Evolutionary conservation across 805 yeast species (phyloP).

Genomic region (Schwanniomyces vanrijiae): DNA sequence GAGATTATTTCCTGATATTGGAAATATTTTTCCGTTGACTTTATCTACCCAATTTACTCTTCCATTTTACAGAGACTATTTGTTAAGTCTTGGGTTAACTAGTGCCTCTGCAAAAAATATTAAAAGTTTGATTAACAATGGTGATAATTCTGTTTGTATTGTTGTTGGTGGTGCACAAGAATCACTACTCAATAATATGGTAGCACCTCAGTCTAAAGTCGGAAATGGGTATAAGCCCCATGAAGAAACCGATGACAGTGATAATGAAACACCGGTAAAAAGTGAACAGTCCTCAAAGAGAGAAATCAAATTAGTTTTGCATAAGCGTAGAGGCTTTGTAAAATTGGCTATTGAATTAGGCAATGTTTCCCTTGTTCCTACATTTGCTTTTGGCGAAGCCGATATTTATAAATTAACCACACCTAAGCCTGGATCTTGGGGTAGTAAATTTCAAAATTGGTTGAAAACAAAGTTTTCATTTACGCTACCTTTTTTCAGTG

Average conservation of each 20-base stretch:
- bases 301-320: conserved; percentile 66
- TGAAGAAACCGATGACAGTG: conserved; percentile 10
- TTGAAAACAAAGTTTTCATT: conserved; percentile 73
- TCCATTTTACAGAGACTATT: conserved; percentile 86
- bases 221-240: conserved; percentile 32
- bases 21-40: conserved; percentile 71
- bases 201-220: conserved; percentile 29
- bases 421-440: conserved; percentile 40
- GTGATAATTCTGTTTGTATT: conserved; percentile 75
- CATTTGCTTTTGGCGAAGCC: conserved; percentile 89
- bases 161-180: conserved; percentile 98
- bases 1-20: conserved; percentile 78
- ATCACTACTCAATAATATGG: conserved; percentile 55
- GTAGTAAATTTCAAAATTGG: conserved; percentile 66
- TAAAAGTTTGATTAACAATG: conserved; percentile 55
- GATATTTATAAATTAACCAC: conserved; percentile 47
- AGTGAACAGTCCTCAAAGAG: conserved; percentile 20
- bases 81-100: conserved; percentile 77
- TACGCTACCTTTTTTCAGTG: conserved; percentile 88
- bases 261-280: conserved; percentile 3
- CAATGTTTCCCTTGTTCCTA: conserved; percentile 79
- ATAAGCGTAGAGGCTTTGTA: conserved; percentile 83
- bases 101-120: conserved; percentile 80
- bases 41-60: conserved; percentile 77
- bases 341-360: conserved; percentile 81